Evolutionary conservation across 345 rosid species (phyloP), one percentile per base, ranked within the genome.

Genomic region (Bruguiera gymnorhiza): DNA sequence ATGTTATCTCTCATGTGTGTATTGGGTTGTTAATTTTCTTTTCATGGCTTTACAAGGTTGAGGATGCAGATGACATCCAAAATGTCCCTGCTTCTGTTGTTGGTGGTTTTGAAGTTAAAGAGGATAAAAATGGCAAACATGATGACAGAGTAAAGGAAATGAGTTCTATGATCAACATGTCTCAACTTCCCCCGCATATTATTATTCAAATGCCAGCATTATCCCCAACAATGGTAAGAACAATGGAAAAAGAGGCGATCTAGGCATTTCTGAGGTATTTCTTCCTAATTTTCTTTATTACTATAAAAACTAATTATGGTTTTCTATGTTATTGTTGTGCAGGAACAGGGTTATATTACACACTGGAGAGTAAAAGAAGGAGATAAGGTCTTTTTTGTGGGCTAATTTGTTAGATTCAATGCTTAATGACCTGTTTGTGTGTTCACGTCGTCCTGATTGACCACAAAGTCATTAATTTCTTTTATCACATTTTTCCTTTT

Each of bases 361-460:
- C 91, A 82, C 78, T 94, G 98, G 98, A 83, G 79, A 76, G 91
- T 91, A 82, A 86, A 91, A 64, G 98, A 94, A 87, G 98, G 98
- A 65, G 97, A 94, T 63, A 91, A 94, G 98, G 98, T 89, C 70
- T 64, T 80, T 76, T 71, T 74, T 43, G 50, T 43, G 18, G 5
- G 50, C 19, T 43, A 43, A 43, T 13, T 73, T 43, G 71, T 73
- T 16, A 21, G 26, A 21, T 56, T 24, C 6, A 29, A 29, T 46
- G 29, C 16, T 60, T 16, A 43, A 65, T 43, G 62, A 65, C 62
- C 69, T 59, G 1, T 54, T 31, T 43, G 34, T 67, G 43, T 56
- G 26, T 24, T 66, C 24, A 9, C 55, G 0, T 13, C 50, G 13
- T 43, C 16, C 16, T 13, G 5, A 43, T 43, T 43, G 27, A 62